Percentiles rank a stretch among this genome's conserved stretches.
These are phyloP conservation scores for Pyrus communis DNA, from an alignment of 306 rosid species.

Conservation along the genomic window DNA sequence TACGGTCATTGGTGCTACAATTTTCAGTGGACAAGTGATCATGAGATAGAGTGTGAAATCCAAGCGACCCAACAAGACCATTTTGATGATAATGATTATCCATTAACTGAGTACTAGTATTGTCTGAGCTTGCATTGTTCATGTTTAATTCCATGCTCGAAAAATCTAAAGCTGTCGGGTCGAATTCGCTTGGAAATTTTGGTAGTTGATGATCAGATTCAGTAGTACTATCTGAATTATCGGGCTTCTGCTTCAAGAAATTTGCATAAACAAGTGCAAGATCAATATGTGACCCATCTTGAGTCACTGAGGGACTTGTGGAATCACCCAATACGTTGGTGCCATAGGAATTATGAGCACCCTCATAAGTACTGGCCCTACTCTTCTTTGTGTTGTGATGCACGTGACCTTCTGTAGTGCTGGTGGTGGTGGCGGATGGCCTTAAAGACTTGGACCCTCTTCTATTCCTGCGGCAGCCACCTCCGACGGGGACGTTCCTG, in stretches of 20 bases:
- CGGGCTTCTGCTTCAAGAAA: constrained; percentile 56
- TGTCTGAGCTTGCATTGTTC: constrained; percentile 7
- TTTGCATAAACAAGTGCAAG: constrained; percentile 76
- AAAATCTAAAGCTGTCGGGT: constrained; percentile 28
- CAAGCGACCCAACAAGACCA: constrained; percentile 31
- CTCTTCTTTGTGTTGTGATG: background rate
- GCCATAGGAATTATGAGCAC: constrained; percentile 7
- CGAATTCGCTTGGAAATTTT: constrained; percentile 21
- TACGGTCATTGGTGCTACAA: constrained; percentile 13
- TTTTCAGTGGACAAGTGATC: background rate
- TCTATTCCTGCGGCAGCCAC: constrained; percentile 38
- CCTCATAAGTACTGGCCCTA: background rate
- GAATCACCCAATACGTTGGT: constrained; percentile 17
- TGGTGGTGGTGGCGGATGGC: background rate
- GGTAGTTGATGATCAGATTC: constrained; percentile 22
- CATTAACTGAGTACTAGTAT: constrained; percentile 8
- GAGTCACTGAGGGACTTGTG: constrained; percentile 24
- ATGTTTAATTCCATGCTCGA: constrained; percentile 19
- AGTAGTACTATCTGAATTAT: constrained; percentile 4
- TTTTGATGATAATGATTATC: constrained; percentile 12
- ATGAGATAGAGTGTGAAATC: constrained; percentile 22
- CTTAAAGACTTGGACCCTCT: constrained; percentile 22
- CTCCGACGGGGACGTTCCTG: constrained; percentile 65
- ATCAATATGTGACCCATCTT: constrained; percentile 55
- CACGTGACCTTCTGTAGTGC: background rate